Percentiles rank a stretch among this genome's conserved stretches.
phyloP scores from a whole-genome alignment of 495 filamentous ascomycete species.

The Parathielavia hyrcaniae region DNA sequence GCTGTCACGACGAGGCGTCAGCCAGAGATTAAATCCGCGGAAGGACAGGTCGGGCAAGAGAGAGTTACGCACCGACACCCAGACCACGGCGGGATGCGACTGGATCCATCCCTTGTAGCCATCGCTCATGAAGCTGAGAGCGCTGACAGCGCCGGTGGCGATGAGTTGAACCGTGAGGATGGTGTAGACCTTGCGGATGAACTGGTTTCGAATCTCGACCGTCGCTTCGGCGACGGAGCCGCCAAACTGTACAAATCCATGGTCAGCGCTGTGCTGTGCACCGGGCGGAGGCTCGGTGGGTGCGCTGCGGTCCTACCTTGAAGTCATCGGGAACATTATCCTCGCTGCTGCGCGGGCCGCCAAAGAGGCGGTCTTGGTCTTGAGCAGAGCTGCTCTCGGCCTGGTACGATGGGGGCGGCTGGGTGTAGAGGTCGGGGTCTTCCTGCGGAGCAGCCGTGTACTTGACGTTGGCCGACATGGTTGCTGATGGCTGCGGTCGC shows the following conservation, averaged over 20 bases:
- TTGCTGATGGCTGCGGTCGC: slow-evolving; percentile 4
- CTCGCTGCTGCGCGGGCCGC: slow-evolving; percentile 64
- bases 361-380: slow-evolving; percentile 37
- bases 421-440: slow-evolving; percentile 71
- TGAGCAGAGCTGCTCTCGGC: slow-evolving; percentile 35
- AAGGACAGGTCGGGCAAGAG: slow-evolving; percentile 47
- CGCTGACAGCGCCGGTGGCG: slow-evolving; percentile 71
- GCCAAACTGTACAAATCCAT: slow-evolving; percentile 68
- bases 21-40: slow-evolving; percentile 22
- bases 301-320: slow-evolving; percentile 53
- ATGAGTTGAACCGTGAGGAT: slow-evolving; percentile 74
- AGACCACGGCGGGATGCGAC: slow-evolving; percentile 74
- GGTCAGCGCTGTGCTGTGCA: slow-evolving; percentile 3
- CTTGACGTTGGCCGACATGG: slow-evolving; percentile 63
- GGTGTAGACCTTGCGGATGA: slow-evolving; percentile 74
- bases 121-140: slow-evolving; percentile 74
- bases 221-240: slow-evolving; percentile 88
- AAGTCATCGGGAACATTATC: slow-evolving; percentile 97
- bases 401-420: slow-evolving; percentile 79
- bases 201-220: slow-evolving; percentile 93
- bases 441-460: slow-evolving; percentile 67
- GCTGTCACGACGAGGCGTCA: too few species aligned
- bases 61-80: slow-evolving; percentile 53
- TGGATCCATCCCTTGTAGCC: slow-evolving; percentile 86
- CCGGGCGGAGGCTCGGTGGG: neutral